Evolutionary conservation across 768 basidiomycete genomes (phyloP), one percentile per base, ranked within the genome.

Genomic region (Suillus spraguei): DNA sequence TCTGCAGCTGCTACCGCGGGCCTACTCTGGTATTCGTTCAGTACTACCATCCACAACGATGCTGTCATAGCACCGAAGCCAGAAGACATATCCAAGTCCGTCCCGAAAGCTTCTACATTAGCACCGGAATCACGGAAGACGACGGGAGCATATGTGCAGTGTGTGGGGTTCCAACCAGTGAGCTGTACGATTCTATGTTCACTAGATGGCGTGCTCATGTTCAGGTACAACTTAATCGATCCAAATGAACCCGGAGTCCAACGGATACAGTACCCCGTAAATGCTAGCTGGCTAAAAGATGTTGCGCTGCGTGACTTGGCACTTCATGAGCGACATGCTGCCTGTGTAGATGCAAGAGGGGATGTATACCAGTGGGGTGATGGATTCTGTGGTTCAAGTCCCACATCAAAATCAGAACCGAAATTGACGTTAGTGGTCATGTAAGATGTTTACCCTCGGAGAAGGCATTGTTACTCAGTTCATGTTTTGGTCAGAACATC

Each of bases 321-420:
- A 14, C 75, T 94, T 33, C 87, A 92, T 60, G 80, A 83, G 62
- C 78, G 76, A 38, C 86, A 90, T 65, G 90, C 86, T 1, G 92
- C 87, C 16, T 92, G 90, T 65, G 85, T 94, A 22, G 92, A 94
- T 69, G 86, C 85, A 9, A 81, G 84, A 41, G 94, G 93, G 32
- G 88, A 95, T 67, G 87, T 93, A 3, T 90, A 92, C 69, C 91
- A 94, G 68, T 95, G 92, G 92, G 92, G 92, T 0, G 80, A 82
- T 47, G 88, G 83, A 0, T 90, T 87, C 73, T 82, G 81, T 66
- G 80, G 80, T 17, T 65, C 71, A 11, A 54, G 59, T 33, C 49
- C 65, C 17, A 65, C 74, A 5, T 64, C 63, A 8, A 66, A 73
- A 17, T 59, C 74, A 53, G 63, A 74, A 33, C 65, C 89, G 6